Base-by-base conservation (phyloP, 2,329 filamentous ascomycete genomes). In the Coniochaeta sp. region DNA sequence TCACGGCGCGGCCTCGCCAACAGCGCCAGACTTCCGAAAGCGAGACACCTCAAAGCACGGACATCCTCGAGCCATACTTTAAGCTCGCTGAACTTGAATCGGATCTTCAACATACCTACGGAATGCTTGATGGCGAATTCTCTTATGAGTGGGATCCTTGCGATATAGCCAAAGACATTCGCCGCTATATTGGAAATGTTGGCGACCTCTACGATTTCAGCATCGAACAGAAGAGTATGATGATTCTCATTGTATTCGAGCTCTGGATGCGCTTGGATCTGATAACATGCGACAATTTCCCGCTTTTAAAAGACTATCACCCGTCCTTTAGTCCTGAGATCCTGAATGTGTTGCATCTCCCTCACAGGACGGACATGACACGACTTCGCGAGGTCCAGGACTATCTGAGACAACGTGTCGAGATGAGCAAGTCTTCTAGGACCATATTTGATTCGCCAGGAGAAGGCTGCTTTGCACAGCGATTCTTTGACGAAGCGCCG, bases 221-320 rank as follows among this genome's bases (percentile, higher is more conserved):
- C 60, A 73, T 78, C 0, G 79, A 82, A 56, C 75, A 81, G 26
- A 79, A 77, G 52, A 85, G 84, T 30, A 60, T 70, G 0, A 76
- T 82, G 64, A 69, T 88, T 0, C 73, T 89, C 1, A 76, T 72
- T 8, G 50, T 84, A 0, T 78, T 89, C 66, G 79, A 84, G 57
- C 63, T 86, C 0, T 90, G 86, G 86, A 67, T 81, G 3, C 65
- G 68, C 1, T 77, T 88, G 68, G 87, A 90, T 62, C 65, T 72
- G 12, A 69, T 67, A n/a, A 79, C 80, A 0, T 69, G 75, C 0
- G 12, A 52, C 0, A 62, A 63, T 0, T 83, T 75, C 55, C 78
- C 79, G 0, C 67, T 88, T 0, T 69, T 90, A 0, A 32, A 56
- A 0, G 70, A 82, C 0, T 86, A 80, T 58, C 73, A 80, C 14